phyloP scores from a whole-genome alignment of 148 eudicot species.

The Arctostaphylos glauca region DNA sequence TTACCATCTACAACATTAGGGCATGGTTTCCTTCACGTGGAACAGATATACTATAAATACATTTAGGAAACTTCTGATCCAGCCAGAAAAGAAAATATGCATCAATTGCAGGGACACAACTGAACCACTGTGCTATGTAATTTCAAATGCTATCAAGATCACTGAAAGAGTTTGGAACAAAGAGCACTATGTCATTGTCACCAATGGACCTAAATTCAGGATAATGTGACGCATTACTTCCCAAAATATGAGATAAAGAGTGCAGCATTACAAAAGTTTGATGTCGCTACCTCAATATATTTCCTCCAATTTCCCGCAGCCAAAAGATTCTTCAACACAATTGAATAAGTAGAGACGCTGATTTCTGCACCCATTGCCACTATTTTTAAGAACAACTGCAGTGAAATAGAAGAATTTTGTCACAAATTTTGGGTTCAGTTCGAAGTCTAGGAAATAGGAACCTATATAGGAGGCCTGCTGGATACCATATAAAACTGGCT shows the following conservation, averaged over 20 bases:
- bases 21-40: not conserved
- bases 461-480: not conserved
- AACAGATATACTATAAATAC: not conserved
- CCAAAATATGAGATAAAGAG: not conserved
- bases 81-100: not conserved
- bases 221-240: not conserved
- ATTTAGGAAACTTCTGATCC: not conserved
- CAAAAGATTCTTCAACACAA: slow-evolving; percentile 75
- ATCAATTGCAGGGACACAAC: not conserved
- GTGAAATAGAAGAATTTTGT: not conserved
- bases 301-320: slow-evolving; percentile 94
- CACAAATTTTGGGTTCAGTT: not conserved
- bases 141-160: not conserved
- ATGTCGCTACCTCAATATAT: slow-evolving; percentile 70
- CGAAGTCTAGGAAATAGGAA: not conserved
- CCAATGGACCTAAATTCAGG: slow-evolving; percentile 7
- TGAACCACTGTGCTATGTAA: not conserved
- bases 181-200: not conserved
- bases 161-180: not conserved
- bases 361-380: slow-evolving; percentile 75
- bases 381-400: slow-evolving; percentile 82
- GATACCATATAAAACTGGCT: not conserved
- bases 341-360: slow-evolving; percentile 57
- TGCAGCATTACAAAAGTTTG: slow-evolving; percentile 5
- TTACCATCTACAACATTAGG: not conserved